Conservation (phyloP, 108 stramenopile species). For the Skeletonema potamos region DNA sequence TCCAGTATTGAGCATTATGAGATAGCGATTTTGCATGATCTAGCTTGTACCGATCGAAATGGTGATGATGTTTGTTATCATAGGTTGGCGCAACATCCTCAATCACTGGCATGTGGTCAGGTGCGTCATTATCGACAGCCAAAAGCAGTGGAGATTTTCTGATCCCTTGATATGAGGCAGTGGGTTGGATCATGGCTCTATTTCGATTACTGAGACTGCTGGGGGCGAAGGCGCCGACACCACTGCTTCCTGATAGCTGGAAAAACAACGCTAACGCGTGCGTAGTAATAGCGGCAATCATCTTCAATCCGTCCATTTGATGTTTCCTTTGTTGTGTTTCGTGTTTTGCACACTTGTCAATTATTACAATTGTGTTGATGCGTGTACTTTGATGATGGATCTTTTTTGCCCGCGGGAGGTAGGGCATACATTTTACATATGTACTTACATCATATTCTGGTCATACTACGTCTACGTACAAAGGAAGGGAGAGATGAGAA, state of each 20-base stretch:
- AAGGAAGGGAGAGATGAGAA: too few relatives aligned
- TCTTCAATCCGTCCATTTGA: neutral
- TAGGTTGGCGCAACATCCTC: constrained; percentile 31
- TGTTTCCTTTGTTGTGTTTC: neutral
- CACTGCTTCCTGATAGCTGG: constrained; percentile 9
- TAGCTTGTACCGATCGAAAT: constrained; percentile 30
- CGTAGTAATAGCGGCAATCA: neutral
- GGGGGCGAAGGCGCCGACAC: constrained; percentile 9
- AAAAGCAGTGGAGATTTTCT: neutral
- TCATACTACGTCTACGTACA: too few relatives aligned
- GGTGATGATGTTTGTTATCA: constrained; percentile 26
- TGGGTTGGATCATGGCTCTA: constrained; percentile 2
- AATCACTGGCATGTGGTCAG: constrained; percentile 47
- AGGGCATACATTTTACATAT: too few relatives aligned
- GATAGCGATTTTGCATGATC: constrained; percentile 31
- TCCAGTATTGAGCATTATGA: constrained; percentile 39
- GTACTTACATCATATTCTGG: too few relatives aligned
- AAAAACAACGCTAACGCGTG: neutral
- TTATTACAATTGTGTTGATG: too few relatives aligned
- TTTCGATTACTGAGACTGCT: neutral
- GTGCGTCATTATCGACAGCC: constrained; percentile 4
- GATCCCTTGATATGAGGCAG: neutral
- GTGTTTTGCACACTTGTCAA: neutral
- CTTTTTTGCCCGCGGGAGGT: too few relatives aligned
- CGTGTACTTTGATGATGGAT: too few relatives aligned